A percentile compares a stretch with the other conserved stretches of the same genome.
Conservation (phyloP, 495 filamentous ascomycete genomes). For the Bacidia rubella region DNA sequence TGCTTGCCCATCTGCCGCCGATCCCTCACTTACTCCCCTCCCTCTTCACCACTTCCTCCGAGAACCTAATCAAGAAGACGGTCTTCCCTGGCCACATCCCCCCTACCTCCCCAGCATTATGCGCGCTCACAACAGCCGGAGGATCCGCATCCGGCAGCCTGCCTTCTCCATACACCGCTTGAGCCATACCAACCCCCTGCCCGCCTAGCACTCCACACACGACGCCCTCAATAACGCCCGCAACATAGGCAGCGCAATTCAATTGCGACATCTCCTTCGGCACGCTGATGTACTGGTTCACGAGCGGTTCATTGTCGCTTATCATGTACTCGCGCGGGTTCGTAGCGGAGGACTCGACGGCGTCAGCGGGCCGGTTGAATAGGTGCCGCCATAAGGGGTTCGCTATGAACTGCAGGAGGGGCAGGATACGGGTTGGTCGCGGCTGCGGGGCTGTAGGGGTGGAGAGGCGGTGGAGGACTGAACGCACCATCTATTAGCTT, state of each 20-base stretch:
- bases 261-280: slow-evolving; percentile 91
- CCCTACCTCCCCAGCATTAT: slow-evolving; percentile 63
- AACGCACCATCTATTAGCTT: too few species aligned
- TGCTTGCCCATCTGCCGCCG: not conserved
- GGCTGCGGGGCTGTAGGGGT: slow-evolving; percentile 49
- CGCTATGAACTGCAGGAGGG: slow-evolving; percentile 88
- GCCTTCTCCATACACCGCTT: not conserved
- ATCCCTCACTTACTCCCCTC: slow-evolving; percentile 39
- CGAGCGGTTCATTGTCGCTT: slow-evolving; percentile 87
- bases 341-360: slow-evolving; percentile 76
- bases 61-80: slow-evolving; percentile 87
- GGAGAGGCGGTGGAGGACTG: slow-evolving; percentile 67
- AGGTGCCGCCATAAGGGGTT: slow-evolving; percentile 82
- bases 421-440: slow-evolving; percentile 75
- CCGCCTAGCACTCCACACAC: slow-evolving; percentile 57
- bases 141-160: slow-evolving; percentile 40
- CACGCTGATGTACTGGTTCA: slow-evolving; percentile 84
- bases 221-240: slow-evolving; percentile 88
- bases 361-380: slow-evolving; percentile 78
- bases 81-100: slow-evolving; percentile 92
- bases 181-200: not conserved
- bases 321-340: slow-evolving; percentile 97
- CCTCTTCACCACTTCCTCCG: slow-evolving; percentile 74
- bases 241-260: slow-evolving; percentile 92
- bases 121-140: slow-evolving; percentile 77